These are phyloP conservation scores for Petunia hybrid DNA, from an alignment of 305 asterid species.

Conservation along the genomic window DNA sequence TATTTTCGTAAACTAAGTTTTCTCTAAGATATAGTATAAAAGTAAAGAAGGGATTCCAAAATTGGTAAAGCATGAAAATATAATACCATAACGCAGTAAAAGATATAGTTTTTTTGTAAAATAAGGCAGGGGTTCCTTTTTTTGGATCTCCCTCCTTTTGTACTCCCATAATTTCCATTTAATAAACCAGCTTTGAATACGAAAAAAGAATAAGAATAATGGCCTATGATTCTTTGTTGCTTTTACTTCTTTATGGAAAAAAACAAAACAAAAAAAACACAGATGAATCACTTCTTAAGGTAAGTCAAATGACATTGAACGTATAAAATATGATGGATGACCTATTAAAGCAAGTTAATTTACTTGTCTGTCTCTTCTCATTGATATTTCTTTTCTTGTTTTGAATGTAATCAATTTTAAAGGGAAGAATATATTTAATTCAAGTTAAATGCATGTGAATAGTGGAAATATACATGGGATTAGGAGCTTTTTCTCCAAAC, in stretches of 20 bases:
- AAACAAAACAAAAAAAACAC: no score
- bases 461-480: constrained; percentile 6
- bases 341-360: background rate
- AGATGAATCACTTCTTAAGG: background rate
- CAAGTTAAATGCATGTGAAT: constrained; percentile 18
- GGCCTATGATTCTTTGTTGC: no score
- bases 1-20: no score
- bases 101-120: no score
- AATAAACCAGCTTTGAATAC: background rate
- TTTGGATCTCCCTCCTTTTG: no score
- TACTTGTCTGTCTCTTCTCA: background rate
- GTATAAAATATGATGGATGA: background rate
- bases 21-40: no score
- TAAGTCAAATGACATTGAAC: background rate
- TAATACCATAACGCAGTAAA: no score
- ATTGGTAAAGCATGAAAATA: no score
- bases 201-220: background rate
- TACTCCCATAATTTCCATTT: background rate
- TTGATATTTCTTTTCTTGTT: background rate
- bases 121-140: no score
- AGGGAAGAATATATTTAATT: background rate
- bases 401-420: background rate
- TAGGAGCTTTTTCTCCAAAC: background rate
- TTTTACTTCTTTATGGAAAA: no score
- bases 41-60: no score